Conservation (phyloP, 2,329 filamentous ascomycete genomes). For the Karstenula rhodostoma region DNA sequence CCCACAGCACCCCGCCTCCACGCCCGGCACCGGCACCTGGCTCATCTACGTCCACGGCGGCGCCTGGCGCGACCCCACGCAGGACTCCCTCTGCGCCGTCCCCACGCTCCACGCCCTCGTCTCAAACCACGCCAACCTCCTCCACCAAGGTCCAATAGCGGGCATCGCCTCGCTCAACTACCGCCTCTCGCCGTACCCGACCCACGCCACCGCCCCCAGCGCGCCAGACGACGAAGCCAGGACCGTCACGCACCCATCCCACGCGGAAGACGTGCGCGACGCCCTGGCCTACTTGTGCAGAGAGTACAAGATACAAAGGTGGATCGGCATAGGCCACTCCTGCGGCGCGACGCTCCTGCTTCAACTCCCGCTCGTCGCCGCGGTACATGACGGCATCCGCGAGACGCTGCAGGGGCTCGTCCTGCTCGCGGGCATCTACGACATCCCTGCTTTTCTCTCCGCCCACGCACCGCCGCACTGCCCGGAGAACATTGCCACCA, state of each 20-base stretch:
- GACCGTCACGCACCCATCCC: conserved; percentile 65
- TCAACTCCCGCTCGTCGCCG: conserved; percentile 55
- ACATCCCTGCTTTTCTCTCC: conserved; percentile 63
- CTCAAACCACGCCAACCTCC: conserved; percentile 21
- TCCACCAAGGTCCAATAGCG: conserved; percentile 51
- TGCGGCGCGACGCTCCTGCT: conserved; percentile 70
- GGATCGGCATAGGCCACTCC: conserved; percentile 69
- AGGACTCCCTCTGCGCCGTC: conserved; percentile 46
- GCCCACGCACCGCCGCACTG: conserved; percentile 51
- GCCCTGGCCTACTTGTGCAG: conserved; percentile 61
- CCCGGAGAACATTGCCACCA: conserved; percentile 45
- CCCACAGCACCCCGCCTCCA: conserved; percentile 37
- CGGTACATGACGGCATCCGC: not conserved
- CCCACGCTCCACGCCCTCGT: conserved; percentile 50
- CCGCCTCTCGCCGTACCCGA: conserved; percentile 64
- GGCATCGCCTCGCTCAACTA: conserved; percentile 73
- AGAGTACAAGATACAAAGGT: conserved; percentile 56
- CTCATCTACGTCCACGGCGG: conserved; percentile 59
- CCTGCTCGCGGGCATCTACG: conserved; percentile 72
- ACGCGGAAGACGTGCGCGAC: conserved; percentile 64
- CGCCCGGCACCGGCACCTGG: conserved; percentile 32
- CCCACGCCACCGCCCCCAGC: conserved; percentile 55
- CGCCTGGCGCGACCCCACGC: conserved; percentile 59
- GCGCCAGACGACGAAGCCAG: conserved; percentile 57
- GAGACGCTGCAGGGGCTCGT: conserved; percentile 61